A percentile compares a stretch with the other conserved stretches of the same genome.
phyloP scores from a whole-genome alignment of 805 yeast species.

The Candida orba region DNA sequence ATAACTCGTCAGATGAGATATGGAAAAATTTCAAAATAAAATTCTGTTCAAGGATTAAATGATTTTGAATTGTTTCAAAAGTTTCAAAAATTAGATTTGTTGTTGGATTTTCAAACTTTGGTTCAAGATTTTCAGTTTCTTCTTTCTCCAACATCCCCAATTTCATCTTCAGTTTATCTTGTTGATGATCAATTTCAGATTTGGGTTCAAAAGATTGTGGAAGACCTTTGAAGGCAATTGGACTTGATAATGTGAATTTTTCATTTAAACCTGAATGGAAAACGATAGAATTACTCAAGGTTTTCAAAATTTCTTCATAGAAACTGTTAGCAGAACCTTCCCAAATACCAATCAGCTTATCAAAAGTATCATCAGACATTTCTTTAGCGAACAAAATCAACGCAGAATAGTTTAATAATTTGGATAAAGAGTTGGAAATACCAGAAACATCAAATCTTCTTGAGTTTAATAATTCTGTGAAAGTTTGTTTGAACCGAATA shows the following conservation, averaged over 20 bases:
- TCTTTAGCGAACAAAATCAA: conserved; percentile 53
- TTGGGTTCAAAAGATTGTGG: neutral
- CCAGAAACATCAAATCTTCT: conserved; percentile 22
- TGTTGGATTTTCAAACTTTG: conserved; percentile 1
- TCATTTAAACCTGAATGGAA: conserved; percentile 8
- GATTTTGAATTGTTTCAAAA: conserved; percentile 29
- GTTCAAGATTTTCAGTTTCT: conserved; percentile 3
- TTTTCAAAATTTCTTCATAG: conserved; percentile 28
- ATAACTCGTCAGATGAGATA: conserved; percentile 26
- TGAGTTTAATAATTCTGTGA: conserved; percentile 24
- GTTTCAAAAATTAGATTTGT: conserved; percentile 9
- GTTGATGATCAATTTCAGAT: conserved; percentile 8
- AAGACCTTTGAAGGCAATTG: conserved; percentile 8
- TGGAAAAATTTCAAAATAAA: conserved; percentile 37
- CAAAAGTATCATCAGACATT: conserved; percentile 41
- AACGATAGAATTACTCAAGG: conserved; percentile 24
- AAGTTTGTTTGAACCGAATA: conserved; percentile 32
- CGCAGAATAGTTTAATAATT: conserved; percentile 40
- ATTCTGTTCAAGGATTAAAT: conserved; percentile 32
- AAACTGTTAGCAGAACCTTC: conserved; percentile 26
- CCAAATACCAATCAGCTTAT: conserved; percentile 35
- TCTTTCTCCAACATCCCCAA: conserved; percentile 13
- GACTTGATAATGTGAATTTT: conserved; percentile 15
- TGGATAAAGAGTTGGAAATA: conserved; percentile 22
- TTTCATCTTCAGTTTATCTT: conserved; percentile 14